Percentiles rank a stretch among this genome's conserved stretches.
Conservation (phyloP, 2,329 filamentous ascomycete genomes). For the Aureobasidium sp. region DNA sequence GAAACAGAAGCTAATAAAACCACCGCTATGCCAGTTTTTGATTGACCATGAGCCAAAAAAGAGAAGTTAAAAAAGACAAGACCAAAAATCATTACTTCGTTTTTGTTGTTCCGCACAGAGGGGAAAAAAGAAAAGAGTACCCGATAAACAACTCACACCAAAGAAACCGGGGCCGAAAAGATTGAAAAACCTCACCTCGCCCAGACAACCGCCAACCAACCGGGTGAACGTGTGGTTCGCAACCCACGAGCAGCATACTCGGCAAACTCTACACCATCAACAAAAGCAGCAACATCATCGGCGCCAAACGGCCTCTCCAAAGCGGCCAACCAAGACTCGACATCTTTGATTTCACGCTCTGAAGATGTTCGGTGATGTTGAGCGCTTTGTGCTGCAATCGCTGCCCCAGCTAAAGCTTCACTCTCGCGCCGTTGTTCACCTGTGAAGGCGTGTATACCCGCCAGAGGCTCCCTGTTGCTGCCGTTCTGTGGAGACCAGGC, state of each 20-base stretch:
- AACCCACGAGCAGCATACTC: conserved; percentile 25
- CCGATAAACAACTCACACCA: too few relatives aligned
- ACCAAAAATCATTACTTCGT: too few relatives aligned
- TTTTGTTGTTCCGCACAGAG: too few relatives aligned
- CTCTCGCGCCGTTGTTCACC: conserved; percentile 6
- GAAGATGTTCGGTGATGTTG: conserved; percentile 12
- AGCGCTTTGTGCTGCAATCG: background rate
- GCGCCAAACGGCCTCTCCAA: conserved; percentile 33
- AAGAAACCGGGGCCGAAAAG: too few relatives aligned
- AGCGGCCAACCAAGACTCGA: conserved; percentile 31
- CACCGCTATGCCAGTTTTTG: too few relatives aligned
- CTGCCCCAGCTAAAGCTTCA: conserved; percentile 17
- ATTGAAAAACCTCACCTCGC: background rate
- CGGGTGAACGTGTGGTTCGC: background rate
- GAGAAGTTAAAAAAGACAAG: too few relatives aligned
- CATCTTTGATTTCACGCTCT: conserved; percentile 24
- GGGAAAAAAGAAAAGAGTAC: too few relatives aligned
- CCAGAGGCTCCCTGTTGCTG: background rate
- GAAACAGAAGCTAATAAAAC: too few relatives aligned
- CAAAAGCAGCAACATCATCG: conserved; percentile 37
- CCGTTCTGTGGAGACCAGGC: conserved; percentile 2
- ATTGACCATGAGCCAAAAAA: too few relatives aligned
- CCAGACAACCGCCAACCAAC: conserved; percentile 7
- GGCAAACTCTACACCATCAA: conserved; percentile 31
- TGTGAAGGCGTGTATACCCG: conserved; percentile 45